phyloP scores from a whole-genome alignment of 805 yeast genomes.

The Hyphopichia homilentoma region DNA sequence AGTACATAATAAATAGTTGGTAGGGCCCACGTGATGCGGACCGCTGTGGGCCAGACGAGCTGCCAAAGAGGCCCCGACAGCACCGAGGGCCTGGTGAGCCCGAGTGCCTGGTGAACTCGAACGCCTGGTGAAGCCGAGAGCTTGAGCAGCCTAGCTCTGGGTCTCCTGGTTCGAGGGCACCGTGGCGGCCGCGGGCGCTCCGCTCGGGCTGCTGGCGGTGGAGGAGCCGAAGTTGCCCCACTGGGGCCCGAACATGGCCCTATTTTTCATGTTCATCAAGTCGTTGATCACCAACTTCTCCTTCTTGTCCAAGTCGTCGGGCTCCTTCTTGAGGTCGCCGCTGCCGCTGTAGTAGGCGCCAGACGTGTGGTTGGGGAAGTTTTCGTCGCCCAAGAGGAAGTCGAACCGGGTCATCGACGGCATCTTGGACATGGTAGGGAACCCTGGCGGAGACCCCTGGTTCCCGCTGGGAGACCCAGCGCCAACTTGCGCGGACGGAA shows the following conservation, averaged over 20 bases:
- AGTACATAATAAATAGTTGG: no score
- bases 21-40: no score
- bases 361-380: constrained; percentile 14
- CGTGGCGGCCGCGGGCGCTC: not conserved
- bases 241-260: not conserved
- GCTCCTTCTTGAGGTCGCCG: not conserved
- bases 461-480: not conserved
- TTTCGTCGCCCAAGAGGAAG: constrained; percentile 16
- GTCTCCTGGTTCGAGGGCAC: not conserved
- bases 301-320: constrained; percentile 22
- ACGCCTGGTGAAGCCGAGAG: no score
- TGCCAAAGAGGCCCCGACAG: no score
- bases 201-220: not conserved
- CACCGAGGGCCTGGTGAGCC: no score
- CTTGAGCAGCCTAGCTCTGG: no score
- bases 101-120: no score
- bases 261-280: constrained; percentile 17
- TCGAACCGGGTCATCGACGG: constrained; percentile 18
- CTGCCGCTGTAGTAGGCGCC: not conserved
- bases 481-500: not conserved
- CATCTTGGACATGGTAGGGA: constrained; percentile 6
- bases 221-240: not conserved
- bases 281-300: constrained; percentile 30
- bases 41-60: no score
- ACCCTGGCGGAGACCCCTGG: not conserved